Evolutionary conservation across 2,329 filamentous ascomycete genomes (phyloP).

Genomic region (Zalaria obscura): DNA sequence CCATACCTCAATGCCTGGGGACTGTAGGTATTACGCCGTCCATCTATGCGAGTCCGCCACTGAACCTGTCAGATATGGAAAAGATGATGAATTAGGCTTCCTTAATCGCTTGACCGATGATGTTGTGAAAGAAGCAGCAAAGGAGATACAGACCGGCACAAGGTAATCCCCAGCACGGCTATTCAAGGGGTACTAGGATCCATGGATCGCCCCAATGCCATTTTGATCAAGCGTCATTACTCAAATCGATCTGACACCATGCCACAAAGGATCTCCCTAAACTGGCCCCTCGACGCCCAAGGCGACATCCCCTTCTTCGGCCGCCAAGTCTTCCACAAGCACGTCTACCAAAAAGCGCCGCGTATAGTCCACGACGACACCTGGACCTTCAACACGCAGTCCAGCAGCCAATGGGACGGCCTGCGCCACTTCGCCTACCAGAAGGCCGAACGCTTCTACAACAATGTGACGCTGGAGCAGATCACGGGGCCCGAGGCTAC

Average conservation of each 20-base stretch:
- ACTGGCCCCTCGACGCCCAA: constrained; percentile 45
- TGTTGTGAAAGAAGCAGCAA: constrained; percentile 32
- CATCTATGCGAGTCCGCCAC: not conserved
- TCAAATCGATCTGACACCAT: not conserved
- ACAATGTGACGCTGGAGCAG: constrained; percentile 23
- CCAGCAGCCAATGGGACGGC: constrained; percentile 45
- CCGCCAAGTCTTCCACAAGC: constrained; percentile 40
- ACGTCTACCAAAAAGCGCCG: constrained; percentile 37
- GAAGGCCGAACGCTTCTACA: constrained; percentile 23
- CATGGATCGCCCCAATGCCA: not conserved
- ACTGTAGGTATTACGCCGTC: constrained; percentile 11
- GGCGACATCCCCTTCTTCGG: constrained; percentile 39
- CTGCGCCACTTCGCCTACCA: constrained; percentile 38
- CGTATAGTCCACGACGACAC: constrained; percentile 45
- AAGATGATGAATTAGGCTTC: constrained; percentile 43
- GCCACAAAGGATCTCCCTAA: constrained; percentile 36
- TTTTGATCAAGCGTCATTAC: not conserved
- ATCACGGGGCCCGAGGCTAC: constrained; percentile 22
- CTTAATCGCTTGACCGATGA: constrained; percentile 46
- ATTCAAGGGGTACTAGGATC: no score
- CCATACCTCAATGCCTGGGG: constrained; percentile 30
- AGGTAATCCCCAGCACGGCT: constrained; percentile 17
- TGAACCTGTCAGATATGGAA: constrained; percentile 37
- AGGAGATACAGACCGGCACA: constrained; percentile 38
- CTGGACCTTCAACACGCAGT: constrained; percentile 45